Evolutionary conservation across 108 stramenopile genomes (phyloP), one percentile per base, ranked within the genome.

Genomic region (Mediolabrus comicus): DNA sequence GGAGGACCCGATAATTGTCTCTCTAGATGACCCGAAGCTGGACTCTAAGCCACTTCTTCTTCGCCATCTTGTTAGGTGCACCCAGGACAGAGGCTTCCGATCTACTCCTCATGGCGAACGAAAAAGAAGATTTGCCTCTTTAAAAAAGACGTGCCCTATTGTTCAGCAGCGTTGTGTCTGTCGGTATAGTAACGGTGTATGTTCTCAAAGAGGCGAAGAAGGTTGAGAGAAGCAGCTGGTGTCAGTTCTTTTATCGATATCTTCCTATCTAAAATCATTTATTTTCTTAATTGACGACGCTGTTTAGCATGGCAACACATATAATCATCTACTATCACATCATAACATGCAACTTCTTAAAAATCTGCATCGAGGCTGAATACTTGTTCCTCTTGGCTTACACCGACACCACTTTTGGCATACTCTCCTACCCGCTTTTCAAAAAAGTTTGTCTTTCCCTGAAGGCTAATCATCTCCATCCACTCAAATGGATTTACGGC

Each of bases 391-490:
- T 86, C 82, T 27, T 78, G 69, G 27, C 77, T 82, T 0, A 89
- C 96, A 56, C 98, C 98, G 7, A 98, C 98, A 32, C 96, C 96
- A 55, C 86, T 80, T 79, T 97, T 97, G 74, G 95, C 74, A 75
- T 98, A 98, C 75, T 98, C 98, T 53, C 96, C 96, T 1, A 98
- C 98, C 38, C 98, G 80, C 87, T 57, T 57, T 17, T 57, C 56
- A 57, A 57, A 57, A 33, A 57, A 57, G 56, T 57, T 57, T 8
- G 56, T 98, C 85, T 98, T 98, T 25, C 98, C 98, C 74, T 98
- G 96, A 16, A 99, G 87, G 2, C 92, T 94, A 59, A 99, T 99
- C 86, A 98, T 92, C 35, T 98, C 98, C 99, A 99, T 99, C 83
- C 83, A 89, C 54, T 99, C 98, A 71, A 99, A 99, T 7, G 99